Conservation (phyloP, 1,284 basidiomycete genomes). For the Calocybe gambosa region DNA sequence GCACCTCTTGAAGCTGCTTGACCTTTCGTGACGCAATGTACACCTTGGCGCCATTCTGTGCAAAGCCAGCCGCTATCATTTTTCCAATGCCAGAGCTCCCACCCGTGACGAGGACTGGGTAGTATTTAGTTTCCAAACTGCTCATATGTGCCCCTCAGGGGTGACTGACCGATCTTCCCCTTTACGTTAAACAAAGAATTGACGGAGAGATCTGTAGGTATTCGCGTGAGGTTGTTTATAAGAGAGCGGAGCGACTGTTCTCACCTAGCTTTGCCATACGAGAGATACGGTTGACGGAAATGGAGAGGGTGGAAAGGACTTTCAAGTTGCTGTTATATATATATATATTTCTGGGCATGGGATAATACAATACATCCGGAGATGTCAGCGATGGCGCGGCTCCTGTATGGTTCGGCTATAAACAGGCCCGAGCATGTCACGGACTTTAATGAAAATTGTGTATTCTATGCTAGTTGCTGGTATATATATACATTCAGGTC, state of each 20-base stretch:
- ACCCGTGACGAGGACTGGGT: constrained; percentile 70
- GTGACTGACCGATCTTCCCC: constrained; percentile 62
- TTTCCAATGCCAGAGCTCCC: constrained; percentile 75
- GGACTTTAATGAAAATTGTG: constrained; percentile 1
- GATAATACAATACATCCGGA: constrained; percentile 6
- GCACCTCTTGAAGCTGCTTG: constrained; percentile 66
- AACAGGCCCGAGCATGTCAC: background rate
- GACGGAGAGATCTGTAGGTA: constrained; percentile 46
- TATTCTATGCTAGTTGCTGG: background rate
- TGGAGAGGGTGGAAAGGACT: background rate
- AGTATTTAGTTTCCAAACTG: background rate
- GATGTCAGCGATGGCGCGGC: constrained; percentile 3
- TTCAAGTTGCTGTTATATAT: constrained; percentile 1
- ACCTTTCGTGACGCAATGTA: constrained; percentile 86
- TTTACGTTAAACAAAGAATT: constrained; percentile 66
- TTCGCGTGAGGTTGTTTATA: background rate
- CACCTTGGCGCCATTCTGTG: constrained; percentile 77
- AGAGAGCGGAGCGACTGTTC: background rate
- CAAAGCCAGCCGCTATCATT: constrained; percentile 77
- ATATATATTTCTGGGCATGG: constrained; percentile 7
- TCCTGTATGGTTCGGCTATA: constrained; percentile 7
- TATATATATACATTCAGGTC: background rate
- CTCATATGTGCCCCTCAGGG: background rate
- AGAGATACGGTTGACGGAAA: background rate
- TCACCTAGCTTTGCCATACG: constrained; percentile 14